Conservation (phyloP, 2,329 filamentous ascomycete genomes). For the Colletotrichum sp. region DNA sequence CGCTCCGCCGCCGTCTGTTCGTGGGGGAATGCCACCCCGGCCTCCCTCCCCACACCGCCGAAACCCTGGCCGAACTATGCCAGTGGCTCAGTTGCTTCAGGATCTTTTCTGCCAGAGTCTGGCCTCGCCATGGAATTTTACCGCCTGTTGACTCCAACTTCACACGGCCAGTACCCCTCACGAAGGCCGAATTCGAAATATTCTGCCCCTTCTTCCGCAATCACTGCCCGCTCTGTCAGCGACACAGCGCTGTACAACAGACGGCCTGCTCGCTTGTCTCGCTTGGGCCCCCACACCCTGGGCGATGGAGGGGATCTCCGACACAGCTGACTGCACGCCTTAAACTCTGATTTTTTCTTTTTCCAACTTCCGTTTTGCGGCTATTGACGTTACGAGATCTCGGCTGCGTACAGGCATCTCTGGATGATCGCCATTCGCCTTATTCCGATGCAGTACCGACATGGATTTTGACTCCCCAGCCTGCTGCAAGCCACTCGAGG, state of each 20-base stretch:
- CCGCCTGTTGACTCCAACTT: neutral
- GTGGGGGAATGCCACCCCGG: neutral
- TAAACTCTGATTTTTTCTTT: neutral
- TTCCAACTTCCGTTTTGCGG: neutral
- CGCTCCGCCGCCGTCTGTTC: neutral
- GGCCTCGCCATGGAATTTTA: neutral
- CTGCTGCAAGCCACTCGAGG: neutral
- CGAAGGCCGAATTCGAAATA: neutral
- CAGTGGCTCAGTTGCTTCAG: neutral
- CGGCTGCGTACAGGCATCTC: neutral
- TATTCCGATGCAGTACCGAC: conserved; percentile 7
- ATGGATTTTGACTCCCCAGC: neutral
- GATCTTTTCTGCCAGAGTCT: neutral
- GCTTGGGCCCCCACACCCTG: neutral
- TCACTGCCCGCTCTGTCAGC: neutral
- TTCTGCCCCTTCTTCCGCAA: neutral
- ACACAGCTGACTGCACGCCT: neutral
- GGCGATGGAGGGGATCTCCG: neutral
- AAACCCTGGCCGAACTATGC: neutral
- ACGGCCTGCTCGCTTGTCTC: neutral
- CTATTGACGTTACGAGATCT: neutral
- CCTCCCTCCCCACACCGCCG: neutral
- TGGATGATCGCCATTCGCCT: conserved; percentile 7
- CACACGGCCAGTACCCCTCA: neutral
- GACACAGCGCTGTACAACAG: neutral